Conservation (phyloP, 768 basidiomycete genomes). For the Hypholoma sublateritium region DNA sequence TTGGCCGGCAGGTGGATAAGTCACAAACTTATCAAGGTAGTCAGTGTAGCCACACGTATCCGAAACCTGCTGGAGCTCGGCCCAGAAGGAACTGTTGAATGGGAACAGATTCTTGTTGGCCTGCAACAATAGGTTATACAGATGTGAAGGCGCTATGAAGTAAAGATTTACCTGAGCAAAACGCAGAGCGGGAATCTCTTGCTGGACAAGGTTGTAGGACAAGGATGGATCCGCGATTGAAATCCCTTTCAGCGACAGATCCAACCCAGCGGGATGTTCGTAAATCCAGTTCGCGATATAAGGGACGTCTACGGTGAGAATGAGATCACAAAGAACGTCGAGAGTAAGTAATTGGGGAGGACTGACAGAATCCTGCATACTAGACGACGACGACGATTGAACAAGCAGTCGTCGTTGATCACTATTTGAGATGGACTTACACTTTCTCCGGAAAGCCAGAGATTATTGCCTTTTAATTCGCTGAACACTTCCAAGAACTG, state of each 20-base stretch:
- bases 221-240: constrained; percentile 58
- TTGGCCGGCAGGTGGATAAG: constrained; percentile 60
- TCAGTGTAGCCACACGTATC: constrained; percentile 57
- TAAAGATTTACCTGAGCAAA: constrained; percentile 42
- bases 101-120: constrained; percentile 59
- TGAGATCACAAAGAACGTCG: not conserved
- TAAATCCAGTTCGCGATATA: constrained; percentile 75
- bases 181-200: constrained; percentile 64
- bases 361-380: constrained; percentile 71
- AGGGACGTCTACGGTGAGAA: constrained; percentile 28
- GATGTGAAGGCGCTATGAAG: not conserved
- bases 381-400: constrained; percentile 23
- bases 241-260: constrained; percentile 54
- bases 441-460: constrained; percentile 67
- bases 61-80: constrained; percentile 50
- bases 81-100: constrained; percentile 56
- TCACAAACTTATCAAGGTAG: constrained; percentile 61
- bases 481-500: constrained; percentile 67
- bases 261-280: constrained; percentile 54
- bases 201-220: constrained; percentile 52
- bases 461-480: constrained; percentile 67
- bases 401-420: not conserved
- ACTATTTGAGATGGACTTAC: constrained; percentile 35
- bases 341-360: not conserved
- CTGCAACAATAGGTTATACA: constrained; percentile 23